Base-by-base conservation (phyloP, 257 asterid species). In the Primulina eburnea region DNA sequence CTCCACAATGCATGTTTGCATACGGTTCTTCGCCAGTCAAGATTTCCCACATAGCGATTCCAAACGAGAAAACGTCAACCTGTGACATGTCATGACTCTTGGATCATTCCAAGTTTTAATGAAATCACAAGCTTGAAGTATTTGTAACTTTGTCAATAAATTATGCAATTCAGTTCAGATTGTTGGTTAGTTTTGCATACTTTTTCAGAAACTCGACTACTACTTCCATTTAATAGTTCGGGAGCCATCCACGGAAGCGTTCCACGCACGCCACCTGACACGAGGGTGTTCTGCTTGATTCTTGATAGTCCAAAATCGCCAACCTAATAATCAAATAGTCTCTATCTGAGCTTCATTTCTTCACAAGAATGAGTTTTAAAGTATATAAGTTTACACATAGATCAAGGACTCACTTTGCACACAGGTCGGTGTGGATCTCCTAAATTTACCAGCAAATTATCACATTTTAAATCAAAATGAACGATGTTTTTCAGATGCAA, bases 221-320 rank as follows among this genome's bases (percentile, higher is more conserved):
- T 85, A 75, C 82, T 81, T 75, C 97, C 96, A 62, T 79, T 82
- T 74, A 90, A 73, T 64, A 90, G 86, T 81, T 90, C 96, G 0
- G 97, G 96, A n/a, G 96, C 97, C 97, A 90, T 90, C 96, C 96
- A 90, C 4, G 97, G 97, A 77, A 90, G 97, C 29, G 96, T 89
- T 77, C 97, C 96, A 28, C 95, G 83, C 8, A 89, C 95, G 37
- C 97, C 96, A 62, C 97, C 97, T 34, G 97, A 91, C 53, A 89
- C 96, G 6, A 91, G 86, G 18, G 97, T 91, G 40, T 91, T 89
- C 60, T 85, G 78, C 67, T 89, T 91, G 65, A 91, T 91, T 81
- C 95, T 86, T 52, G 97, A 91, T 9, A 91, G 80, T 55, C 97
- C 97, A 67, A 91, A 91, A 77, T 87, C 97, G 58, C 96, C 96